Conservation (phyloP, 192 early-diverging fungal genomes). For the Linnemannia hyalina region DNA sequence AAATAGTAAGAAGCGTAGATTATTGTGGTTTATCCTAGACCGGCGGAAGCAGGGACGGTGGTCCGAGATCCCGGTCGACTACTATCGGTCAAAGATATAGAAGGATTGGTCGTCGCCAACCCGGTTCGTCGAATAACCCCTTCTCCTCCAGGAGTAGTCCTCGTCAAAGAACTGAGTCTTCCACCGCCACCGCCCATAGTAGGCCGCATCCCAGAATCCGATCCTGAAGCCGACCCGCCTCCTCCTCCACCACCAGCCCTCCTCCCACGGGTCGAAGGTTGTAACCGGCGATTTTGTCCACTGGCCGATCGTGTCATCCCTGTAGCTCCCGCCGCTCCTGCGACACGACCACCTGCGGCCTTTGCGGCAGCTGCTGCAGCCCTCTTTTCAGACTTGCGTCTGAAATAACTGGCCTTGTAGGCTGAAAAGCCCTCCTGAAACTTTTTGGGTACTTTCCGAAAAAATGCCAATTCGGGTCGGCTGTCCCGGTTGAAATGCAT, state of each 20-base stretch:
- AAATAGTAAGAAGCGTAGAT: neutral
- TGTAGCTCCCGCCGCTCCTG: neutral
- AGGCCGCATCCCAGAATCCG: constrained; percentile 34
- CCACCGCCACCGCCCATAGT: constrained; percentile 8
- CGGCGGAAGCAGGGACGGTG: neutral
- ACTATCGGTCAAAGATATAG: neutral
- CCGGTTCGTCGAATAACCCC: neutral
- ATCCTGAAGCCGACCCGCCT: constrained; percentile 43
- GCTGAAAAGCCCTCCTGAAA: constrained; percentile 68
- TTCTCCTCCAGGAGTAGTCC: neutral
- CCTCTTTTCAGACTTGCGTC: constrained; percentile 58
- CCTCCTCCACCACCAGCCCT: constrained; percentile 33
- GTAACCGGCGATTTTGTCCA: constrained; percentile 28
- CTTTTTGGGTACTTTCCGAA: constrained; percentile 63
- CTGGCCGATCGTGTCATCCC: neutral
- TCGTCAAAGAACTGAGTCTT: neutral
- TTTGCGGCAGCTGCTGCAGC: constrained; percentile 29
- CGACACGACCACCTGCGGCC: constrained; percentile 8
- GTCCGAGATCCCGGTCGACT: neutral
- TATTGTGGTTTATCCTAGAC: neutral
- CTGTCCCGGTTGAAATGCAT: constrained; percentile 66
- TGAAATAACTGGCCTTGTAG: constrained; percentile 64
- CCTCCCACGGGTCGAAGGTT: constrained; percentile 29
- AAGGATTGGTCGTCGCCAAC: neutral
- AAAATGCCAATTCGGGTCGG: constrained; percentile 62